These are phyloP conservation scores for Aspergillus leporis DNA, from an alignment of 495 filamentous ascomycete genomes.

Conservation along the genomic window DNA sequence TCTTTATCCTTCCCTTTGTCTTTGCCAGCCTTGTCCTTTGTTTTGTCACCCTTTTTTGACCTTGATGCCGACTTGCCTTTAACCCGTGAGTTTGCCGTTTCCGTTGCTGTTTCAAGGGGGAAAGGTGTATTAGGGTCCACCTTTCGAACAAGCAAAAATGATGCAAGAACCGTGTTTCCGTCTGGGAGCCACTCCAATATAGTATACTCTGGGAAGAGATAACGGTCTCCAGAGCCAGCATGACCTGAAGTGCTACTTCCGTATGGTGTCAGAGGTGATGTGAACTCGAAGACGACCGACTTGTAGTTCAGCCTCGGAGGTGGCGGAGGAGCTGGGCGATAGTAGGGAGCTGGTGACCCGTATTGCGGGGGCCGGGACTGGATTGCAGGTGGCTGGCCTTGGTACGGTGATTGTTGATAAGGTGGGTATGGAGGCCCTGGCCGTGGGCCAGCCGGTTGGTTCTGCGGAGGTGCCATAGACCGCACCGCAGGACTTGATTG, in stretches of 20 bases:
- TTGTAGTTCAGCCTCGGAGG: slow-evolving; percentile 58
- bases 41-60: slow-evolving; percentile 34
- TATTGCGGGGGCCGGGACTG: slow-evolving; percentile 43
- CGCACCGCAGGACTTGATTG: slow-evolving; percentile 12
- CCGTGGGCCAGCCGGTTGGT: slow-evolving; percentile 26
- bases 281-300: slow-evolving; percentile 82
- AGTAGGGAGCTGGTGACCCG: slow-evolving; percentile 36
- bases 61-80: slow-evolving; percentile 37
- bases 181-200: slow-evolving; percentile 71
- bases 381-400: slow-evolving; percentile 34
- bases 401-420: slow-evolving; percentile 37
- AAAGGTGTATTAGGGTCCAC: slow-evolving; percentile 48
- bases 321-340: slow-evolving; percentile 34
- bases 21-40: slow-evolving; percentile 1
- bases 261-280: slow-evolving; percentile 49
- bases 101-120: slow-evolving; percentile 35
- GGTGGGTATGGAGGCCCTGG: slow-evolving; percentile 31
- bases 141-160: slow-evolving; percentile 51
- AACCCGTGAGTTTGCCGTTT: slow-evolving; percentile 24
- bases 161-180: slow-evolving; percentile 49
- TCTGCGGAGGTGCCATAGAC: slow-evolving; percentile 18
- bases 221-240: slow-evolving; percentile 77
- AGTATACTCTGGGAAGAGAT: slow-evolving; percentile 82
- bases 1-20: neutral
- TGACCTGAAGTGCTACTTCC: slow-evolving; percentile 57